Evolutionary conservation across 2,329 filamentous ascomycete species (phyloP), one percentile per base, ranked within the genome.

Genomic region (Aureobasidium subglaciale): DNA sequence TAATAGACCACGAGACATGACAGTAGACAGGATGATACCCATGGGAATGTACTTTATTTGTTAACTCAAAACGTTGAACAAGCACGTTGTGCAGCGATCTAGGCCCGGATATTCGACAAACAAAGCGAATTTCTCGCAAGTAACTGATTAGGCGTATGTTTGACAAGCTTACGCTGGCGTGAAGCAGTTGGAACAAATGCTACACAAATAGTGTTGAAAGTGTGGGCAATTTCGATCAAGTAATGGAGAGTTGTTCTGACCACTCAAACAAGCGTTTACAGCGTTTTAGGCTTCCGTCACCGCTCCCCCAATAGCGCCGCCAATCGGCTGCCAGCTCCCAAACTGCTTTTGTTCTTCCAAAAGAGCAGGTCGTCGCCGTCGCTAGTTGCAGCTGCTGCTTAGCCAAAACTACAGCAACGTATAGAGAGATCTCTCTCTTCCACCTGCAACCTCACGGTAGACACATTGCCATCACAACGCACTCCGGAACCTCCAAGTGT

Each of bases 271-370:
- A 29, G 50, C 56, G 29, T 41, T 37, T 56, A 8, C 16, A 42
- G 40, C 40, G 40, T n/a, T 20, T 46, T 54, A 54, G 38, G 22
- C 38, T 43, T 35, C n/a, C 29, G 50, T 43, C 50, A 43, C 27
- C 27, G 42, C 25, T 45, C 11, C 16, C 34, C n/a, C 27, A 24
- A 20, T 32, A 41, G 27, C 50, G 50, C 50, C 50, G 38, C 50
- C 50, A 54, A 54, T 54, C 50, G 50, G 50, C 50, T 42, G 34
- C 24, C 9, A 43, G 22, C 29, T 16, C 43, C 25, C 43, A 35
- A 30, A 43, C 50, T 54, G 38, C 18, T 53, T 54, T 54, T 37
- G 38, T 34, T 58, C 50, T 40, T 40, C 20, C 35, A 49, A 57
- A 32, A n/a, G 41, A 37, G 41, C 38, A 58, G 43, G 30, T 53